These are phyloP conservation scores for Pyricularia sp. DNA, from an alignment of 2,329 filamentous ascomycete genomes.

Conservation along the genomic window DNA sequence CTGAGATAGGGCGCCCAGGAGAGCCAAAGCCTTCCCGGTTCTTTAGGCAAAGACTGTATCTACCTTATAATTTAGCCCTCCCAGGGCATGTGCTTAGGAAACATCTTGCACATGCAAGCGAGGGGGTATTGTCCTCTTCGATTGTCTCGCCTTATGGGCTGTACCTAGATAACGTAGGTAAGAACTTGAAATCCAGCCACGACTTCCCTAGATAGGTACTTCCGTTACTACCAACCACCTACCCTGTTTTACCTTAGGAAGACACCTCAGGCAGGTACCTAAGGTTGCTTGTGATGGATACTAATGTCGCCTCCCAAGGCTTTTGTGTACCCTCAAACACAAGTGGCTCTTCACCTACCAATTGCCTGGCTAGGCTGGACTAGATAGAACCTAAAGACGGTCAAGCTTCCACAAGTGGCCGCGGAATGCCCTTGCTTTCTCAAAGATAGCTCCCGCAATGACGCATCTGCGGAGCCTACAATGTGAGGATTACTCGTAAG, in stretches of 20 bases:
- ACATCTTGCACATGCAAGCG: too few species aligned
- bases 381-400: background rate
- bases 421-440: background rate
- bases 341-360: background rate
- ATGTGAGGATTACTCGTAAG: background rate
- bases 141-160: background rate
- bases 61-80: too few species aligned
- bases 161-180: too few species aligned
- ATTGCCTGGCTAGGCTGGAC: background rate
- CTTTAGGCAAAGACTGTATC: too few species aligned
- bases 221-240: too few species aligned
- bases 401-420: background rate
- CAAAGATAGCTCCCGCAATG: background rate
- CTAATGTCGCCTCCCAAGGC: background rate
- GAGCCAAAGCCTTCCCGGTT: too few species aligned
- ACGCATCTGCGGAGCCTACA: background rate
- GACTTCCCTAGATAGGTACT: too few species aligned
- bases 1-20: too few species aligned
- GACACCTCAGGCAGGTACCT: too few species aligned
- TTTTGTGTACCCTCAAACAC: background rate
- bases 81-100: background rate
- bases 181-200: background rate
- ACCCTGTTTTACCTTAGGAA: too few species aligned
- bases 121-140: background rate
- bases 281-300: background rate